Conservation (phyloP, 75 land plant genomes). For the Pinus tabuliformis region DNA sequence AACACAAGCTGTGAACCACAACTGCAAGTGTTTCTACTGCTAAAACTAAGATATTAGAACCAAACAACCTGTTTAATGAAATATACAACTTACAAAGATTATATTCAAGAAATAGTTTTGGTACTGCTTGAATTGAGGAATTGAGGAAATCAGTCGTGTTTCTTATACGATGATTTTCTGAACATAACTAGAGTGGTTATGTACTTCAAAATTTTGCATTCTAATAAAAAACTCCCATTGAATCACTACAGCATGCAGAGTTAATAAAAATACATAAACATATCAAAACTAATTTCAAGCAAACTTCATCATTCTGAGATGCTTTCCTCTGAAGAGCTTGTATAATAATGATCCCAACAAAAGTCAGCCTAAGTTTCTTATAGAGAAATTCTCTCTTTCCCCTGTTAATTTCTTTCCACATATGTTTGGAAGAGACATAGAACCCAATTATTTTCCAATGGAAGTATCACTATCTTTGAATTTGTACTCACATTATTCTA, state of each 20-base stretch:
- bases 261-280: background rate
- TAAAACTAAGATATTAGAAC: background rate
- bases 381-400: background rate
- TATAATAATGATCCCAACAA: background rate
- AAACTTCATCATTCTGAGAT: background rate
- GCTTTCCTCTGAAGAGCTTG: background rate
- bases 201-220: background rate
- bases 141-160: background rate
- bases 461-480: background rate
- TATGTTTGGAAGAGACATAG: background rate
- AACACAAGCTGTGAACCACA: background rate
- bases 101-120: background rate
- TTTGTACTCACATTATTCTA: background rate
- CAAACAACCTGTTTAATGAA: background rate
- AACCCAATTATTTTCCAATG: background rate
- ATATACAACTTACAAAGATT: background rate
- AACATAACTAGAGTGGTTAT: background rate
- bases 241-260: background rate
- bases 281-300: background rate
- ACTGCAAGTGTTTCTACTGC: background rate
- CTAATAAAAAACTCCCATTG: background rate
- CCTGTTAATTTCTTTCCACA: background rate
- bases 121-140: background rate
- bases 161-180: background rate
- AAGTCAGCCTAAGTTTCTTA: background rate